Conservation (phyloP, 768 basidiomycete species). For the Asterophora lycoperdoides region DNA sequence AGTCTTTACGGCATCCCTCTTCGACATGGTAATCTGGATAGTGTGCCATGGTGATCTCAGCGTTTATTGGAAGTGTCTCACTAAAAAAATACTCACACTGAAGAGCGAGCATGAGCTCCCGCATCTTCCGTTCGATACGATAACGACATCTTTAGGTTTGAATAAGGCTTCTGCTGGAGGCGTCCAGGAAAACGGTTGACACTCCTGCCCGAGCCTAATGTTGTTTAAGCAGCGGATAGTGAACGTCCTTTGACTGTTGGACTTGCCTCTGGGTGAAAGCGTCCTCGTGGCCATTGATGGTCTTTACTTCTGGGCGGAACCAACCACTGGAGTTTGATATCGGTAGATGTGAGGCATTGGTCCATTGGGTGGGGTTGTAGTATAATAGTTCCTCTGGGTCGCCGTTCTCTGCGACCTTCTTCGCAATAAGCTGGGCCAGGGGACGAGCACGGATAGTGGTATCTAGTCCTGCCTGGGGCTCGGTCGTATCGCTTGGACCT, state of each 20-base stretch:
- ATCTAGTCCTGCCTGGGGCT: conserved; percentile 53
- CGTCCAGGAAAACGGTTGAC: conserved; percentile 27
- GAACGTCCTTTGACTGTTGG: neutral
- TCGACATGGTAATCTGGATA: conserved; percentile 53
- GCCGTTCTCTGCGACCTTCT: conserved; percentile 34
- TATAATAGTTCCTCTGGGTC: conserved; percentile 43
- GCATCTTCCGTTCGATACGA: conserved; percentile 52
- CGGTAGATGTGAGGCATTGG: conserved; percentile 39
- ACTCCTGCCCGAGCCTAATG: conserved; percentile 42
- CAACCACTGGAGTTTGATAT: conserved; percentile 41
- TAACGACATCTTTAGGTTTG: conserved; percentile 42
- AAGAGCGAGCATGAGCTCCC: conserved; percentile 46
- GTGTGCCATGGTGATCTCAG: too few species aligned
- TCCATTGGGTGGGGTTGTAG: conserved; percentile 50
- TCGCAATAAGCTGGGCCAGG: conserved; percentile 46
- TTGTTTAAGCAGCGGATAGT: neutral
- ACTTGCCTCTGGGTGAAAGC: conserved; percentile 44
- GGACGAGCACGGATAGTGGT: conserved; percentile 45
- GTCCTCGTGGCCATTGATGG: conserved; percentile 47
- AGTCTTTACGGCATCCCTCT: conserved; percentile 51
- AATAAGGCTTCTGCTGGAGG: conserved; percentile 46
- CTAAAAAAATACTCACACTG: conserved; percentile 28
- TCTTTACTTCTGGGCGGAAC: conserved; percentile 38
- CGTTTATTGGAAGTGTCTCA: neutral
- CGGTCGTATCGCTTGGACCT: conserved; percentile 48